phyloP scores from a whole-genome alignment of 306 rosid species.

The Fagus sylvatica region DNA sequence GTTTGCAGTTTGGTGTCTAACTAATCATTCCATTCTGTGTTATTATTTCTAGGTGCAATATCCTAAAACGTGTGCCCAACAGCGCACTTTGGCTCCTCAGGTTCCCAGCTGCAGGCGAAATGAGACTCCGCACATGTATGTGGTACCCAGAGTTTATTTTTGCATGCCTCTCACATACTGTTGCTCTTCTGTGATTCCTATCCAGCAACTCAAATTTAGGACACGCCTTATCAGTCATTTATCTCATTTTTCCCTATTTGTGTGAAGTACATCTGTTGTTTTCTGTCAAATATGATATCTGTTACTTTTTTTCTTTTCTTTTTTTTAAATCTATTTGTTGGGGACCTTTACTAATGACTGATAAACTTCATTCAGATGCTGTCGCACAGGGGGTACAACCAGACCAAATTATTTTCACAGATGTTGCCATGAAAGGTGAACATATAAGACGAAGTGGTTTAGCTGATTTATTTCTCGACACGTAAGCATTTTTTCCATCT shows the following conservation, averaged over 20 bases:
- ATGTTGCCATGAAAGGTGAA: slow-evolving; percentile 94
- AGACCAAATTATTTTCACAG: slow-evolving; percentile 94
- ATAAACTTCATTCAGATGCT: slow-evolving; percentile 60
- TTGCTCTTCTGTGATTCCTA: too few relatives aligned
- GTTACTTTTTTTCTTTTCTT: too few relatives aligned
- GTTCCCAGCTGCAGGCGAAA: slow-evolving; percentile 98
- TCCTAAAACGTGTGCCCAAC: slow-evolving; percentile 90
- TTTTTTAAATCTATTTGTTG: too few relatives aligned
- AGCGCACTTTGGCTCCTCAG: slow-evolving; percentile 98
- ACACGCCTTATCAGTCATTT: too few relatives aligned
- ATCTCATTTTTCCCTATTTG: too few relatives aligned
- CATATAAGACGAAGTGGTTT: slow-evolving; percentile 92
- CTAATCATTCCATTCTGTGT: slow-evolving; percentile 14
- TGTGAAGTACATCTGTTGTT: too few relatives aligned
- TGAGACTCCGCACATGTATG: slow-evolving; percentile 85
- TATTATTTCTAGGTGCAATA: slow-evolving; percentile 71
- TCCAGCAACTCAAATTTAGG: too few relatives aligned
- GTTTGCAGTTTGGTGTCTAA: slow-evolving; percentile 6
- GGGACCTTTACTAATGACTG: neutral
- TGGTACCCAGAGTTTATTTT: neutral
- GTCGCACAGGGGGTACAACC: slow-evolving; percentile 83
- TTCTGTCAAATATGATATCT: too few relatives aligned
- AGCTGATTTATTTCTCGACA: slow-evolving; percentile 95
- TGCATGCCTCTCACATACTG: neutral
- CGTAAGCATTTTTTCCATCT: slow-evolving; percentile 40